phyloP scores from a whole-genome alignment of 2,329 filamentous ascomycete species.

The Colletotrichum sp. region DNA sequence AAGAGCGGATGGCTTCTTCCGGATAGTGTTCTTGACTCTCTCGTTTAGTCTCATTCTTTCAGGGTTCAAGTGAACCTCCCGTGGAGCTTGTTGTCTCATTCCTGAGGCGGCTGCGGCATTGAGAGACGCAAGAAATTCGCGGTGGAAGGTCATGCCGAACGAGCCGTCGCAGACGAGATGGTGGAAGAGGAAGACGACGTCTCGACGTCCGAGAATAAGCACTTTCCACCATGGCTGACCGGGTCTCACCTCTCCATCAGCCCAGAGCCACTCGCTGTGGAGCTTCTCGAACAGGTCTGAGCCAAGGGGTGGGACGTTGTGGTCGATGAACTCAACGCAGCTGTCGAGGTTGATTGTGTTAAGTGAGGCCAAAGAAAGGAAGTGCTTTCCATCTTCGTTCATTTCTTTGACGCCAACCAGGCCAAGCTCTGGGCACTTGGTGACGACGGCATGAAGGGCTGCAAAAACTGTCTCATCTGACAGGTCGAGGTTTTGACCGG shows the following conservation, averaged over 20 bases:
- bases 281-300: background rate
- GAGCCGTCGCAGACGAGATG: conserved; percentile 18
- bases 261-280: conserved; percentile 10
- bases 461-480: conserved; percentile 18
- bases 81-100: background rate
- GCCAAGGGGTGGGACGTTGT: background rate
- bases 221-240: conserved; percentile 18
- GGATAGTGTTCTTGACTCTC: background rate
- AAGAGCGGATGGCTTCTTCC: background rate
- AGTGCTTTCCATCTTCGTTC: background rate
- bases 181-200: conserved; percentile 12
- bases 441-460: conserved; percentile 21
- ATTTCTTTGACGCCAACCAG: conserved; percentile 18
- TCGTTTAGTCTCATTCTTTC: background rate
- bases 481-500: background rate
- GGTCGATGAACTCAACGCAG: conserved; percentile 16
- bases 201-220: background rate
- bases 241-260: background rate
- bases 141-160: conserved; percentile 14
- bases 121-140: conserved; percentile 5
- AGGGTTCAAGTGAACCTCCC: background rate
- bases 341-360: conserved; percentile 1
- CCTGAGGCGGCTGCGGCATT: background rate
- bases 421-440: conserved; percentile 21
- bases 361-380: background rate